These are phyloP conservation scores for Quercus tomentella DNA, from an alignment of 331 rosid species.

Conservation along the genomic window DNA sequence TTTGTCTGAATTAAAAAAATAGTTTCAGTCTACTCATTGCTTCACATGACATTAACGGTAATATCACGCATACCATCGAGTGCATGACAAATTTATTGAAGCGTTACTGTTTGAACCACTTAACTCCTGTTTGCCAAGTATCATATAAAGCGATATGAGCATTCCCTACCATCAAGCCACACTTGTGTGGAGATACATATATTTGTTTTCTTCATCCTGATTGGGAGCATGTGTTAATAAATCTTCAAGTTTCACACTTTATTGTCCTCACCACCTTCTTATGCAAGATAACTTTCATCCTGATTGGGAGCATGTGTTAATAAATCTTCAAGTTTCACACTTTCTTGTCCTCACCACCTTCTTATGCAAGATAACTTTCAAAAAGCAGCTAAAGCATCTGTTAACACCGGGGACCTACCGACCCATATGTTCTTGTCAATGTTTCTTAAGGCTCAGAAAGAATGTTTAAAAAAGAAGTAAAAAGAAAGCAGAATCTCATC, in stretches of 20 bases:
- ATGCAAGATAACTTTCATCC: background rate
- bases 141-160: no score
- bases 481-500: background rate
- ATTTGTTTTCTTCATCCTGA: background rate
- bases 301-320: background rate
- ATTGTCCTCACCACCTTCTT: background rate
- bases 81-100: no score
- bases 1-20: no score
- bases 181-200: no score
- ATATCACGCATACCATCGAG: no score
- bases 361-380: background rate
- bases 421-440: background rate
- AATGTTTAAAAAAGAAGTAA: background rate
- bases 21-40: no score
- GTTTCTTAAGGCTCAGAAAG: background rate
- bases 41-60: no score
- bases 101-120: accelerated
- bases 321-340: no score
- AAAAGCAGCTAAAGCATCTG: background rate
- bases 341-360: background rate
- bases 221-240: background rate
- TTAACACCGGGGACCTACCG: background rate
- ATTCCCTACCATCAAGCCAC: no score
- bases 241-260: no score
- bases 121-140: no score